A percentile compares a stretch with the other conserved stretches of the same genome.
Evolutionary conservation across 192 early-diverging fungal species (phyloP).

Genomic region (Lunasporangiospora selenospora): DNA sequence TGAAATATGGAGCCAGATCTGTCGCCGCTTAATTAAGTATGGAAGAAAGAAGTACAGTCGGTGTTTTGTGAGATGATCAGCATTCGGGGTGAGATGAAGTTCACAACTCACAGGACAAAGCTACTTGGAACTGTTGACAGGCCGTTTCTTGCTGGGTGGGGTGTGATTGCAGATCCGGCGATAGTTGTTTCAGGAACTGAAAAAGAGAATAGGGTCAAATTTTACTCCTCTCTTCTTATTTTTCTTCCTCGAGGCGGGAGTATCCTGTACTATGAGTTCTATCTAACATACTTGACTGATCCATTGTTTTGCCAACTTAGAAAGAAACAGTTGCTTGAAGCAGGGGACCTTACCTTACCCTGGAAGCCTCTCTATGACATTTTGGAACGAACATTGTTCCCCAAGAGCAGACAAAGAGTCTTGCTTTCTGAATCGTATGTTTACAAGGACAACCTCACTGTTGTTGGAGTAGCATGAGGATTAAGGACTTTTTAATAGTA

Average conservation of each 20-base stretch:
- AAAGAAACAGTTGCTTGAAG: constrained; percentile 69
- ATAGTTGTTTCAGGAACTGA: too few species aligned
- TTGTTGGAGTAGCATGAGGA: too few species aligned
- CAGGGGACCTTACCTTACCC: constrained; percentile 68
- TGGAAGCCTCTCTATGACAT: constrained; percentile 80
- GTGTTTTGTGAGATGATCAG: background rate
- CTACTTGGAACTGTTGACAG: too few species aligned
- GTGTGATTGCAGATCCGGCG: too few species aligned
- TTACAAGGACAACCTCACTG: too few species aligned
- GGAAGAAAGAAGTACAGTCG: constrained; percentile 11
- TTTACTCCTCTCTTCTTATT: background rate
- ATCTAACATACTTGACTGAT: too few species aligned
- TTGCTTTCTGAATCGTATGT: constrained; percentile 64
- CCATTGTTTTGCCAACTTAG: too few species aligned
- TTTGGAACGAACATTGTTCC: constrained; percentile 62
- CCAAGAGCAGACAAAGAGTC: constrained; percentile 71
- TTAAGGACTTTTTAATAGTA: background rate
- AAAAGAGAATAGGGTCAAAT: too few species aligned
- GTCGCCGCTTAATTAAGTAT: constrained; percentile 74
- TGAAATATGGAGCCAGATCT: constrained; percentile 63
- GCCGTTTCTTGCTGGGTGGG: too few species aligned
- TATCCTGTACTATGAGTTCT: too few species aligned
- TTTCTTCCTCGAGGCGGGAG: constrained; percentile 5
- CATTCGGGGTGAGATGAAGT: background rate
- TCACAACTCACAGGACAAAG: too few species aligned